These are phyloP conservation scores for Thielaviopsis punctulata DNA, from an alignment of 2,329 filamentous ascomycete genomes.

Conservation along the genomic window DNA sequence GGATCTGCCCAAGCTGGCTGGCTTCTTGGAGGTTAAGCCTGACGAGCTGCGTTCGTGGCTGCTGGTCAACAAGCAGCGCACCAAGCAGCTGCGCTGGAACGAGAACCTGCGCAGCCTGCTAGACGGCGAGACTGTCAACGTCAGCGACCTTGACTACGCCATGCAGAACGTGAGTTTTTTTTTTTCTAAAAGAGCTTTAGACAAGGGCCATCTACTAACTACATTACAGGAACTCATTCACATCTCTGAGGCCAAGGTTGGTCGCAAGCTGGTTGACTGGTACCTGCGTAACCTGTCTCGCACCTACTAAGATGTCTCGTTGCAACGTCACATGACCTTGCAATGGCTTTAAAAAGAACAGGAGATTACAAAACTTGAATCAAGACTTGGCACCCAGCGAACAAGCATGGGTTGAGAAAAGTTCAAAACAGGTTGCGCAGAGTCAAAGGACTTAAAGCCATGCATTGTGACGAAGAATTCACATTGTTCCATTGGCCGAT, in stretches of 20 bases:
- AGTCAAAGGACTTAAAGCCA: background rate
- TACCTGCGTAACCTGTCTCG: slow-evolving; percentile 92
- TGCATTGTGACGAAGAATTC: background rate
- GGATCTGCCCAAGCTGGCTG: slow-evolving; percentile 94
- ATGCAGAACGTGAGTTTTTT: slow-evolving; percentile 63
- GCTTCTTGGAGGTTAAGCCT: slow-evolving; percentile 92
- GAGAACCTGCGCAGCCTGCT: slow-evolving; percentile 65
- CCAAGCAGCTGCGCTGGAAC: slow-evolving; percentile 85
- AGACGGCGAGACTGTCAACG: slow-evolving; percentile 83
- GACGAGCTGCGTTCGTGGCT: slow-evolving; percentile 90
- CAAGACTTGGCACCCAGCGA: background rate
- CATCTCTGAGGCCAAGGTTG: slow-evolving; percentile 96
- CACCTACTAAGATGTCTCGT: slow-evolving; percentile 51
- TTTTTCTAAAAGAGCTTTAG: background rate
- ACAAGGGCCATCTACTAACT: too few relatives aligned
- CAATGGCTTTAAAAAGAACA: background rate
- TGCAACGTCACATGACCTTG: background rate
- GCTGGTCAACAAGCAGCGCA: slow-evolving; percentile 96
- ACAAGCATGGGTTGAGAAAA: background rate
- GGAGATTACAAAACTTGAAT: background rate
- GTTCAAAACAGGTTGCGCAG: background rate
- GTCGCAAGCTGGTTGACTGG: slow-evolving; percentile 94
- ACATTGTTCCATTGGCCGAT: background rate
- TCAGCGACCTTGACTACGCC: slow-evolving; percentile 92
- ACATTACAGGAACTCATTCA: slow-evolving; percentile 70